These are phyloP conservation scores for Camellia japonica DNA, from an alignment of 148 eudicot species.

Conservation along the genomic window DNA sequence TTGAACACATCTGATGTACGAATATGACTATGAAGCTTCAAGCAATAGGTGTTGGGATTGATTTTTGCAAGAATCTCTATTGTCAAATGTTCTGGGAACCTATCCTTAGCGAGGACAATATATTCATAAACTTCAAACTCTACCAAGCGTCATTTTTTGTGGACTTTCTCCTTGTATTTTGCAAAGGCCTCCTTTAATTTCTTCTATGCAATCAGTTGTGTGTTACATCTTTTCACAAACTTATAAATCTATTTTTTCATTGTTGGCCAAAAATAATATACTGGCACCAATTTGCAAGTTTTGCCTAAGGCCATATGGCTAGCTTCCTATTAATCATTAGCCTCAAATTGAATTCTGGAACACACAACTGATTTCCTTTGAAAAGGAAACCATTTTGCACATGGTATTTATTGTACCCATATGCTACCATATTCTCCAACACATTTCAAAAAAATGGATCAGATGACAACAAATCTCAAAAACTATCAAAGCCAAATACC, in stretches of 20 bases:
- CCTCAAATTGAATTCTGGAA: neutral
- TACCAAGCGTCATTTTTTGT: neutral
- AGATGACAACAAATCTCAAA: neutral
- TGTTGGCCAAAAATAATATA: neutral
- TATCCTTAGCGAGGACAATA: neutral
- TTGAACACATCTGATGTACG: neutral
- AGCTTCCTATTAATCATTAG: neutral
- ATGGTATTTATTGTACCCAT: neutral
- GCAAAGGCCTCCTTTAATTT: neutral
- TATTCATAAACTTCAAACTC: neutral
- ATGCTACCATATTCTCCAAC: neutral
- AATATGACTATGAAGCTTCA: neutral
- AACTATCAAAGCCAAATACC: neutral
- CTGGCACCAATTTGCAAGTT: neutral
- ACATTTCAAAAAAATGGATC: neutral
- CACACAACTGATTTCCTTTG: neutral
- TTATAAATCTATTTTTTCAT: neutral
- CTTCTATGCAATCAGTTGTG: neutral
- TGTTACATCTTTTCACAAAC: neutral
- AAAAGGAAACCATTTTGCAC: neutral
- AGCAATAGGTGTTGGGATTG: neutral
- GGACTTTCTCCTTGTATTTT: neutral
- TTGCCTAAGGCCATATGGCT: neutral
- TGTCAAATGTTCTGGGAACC: neutral
- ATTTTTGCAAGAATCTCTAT: neutral